A percentile compares a stretch with the other conserved stretches of the same genome.
Conservation (phyloP, 306 rosid species). For the Quercus dentata region DNA sequence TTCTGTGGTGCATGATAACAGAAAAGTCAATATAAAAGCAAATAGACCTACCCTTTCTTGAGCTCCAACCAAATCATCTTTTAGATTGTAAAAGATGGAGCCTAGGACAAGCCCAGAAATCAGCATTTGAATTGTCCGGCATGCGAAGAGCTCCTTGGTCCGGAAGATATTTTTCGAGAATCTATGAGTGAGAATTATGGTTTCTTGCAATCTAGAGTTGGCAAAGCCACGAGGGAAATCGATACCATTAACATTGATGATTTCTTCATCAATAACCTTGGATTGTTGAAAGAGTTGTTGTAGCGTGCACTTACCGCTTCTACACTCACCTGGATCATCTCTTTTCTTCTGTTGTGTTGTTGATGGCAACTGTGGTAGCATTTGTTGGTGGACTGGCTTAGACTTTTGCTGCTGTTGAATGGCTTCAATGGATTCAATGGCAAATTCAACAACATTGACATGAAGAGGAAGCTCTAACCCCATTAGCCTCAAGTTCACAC, state of each 20-base stretch:
- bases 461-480: conserved; percentile 84
- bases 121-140: conserved; percentile 88
- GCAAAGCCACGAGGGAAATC: conserved; percentile 54
- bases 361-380: conserved; percentile 16
- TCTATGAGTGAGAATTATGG: conserved; percentile 79
- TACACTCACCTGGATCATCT: conserved; percentile 33
- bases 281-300: conserved; percentile 90
- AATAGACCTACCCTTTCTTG: conserved; percentile 81
- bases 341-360: conserved; percentile 32
- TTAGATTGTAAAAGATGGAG: conserved; percentile 77
- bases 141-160: conserved; percentile 84
- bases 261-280: conserved; percentile 62
- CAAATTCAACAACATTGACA: conserved; percentile 75
- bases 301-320: conserved; percentile 59
- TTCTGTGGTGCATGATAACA: conserved; percentile 82
- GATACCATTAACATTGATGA: conserved; percentile 19
- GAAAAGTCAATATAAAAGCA: conserved; percentile 79
- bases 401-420: conserved; percentile 42
- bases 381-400: conserved; percentile 25
- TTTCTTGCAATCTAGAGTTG: conserved; percentile 71
- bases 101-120: conserved; percentile 76
- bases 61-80: conserved; percentile 61
- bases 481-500: conserved; percentile 54
- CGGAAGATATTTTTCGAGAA: conserved; percentile 84
- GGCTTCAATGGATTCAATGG: conserved; percentile 73